phyloP scores from a whole-genome alignment of 2,329 filamentous ascomycete genomes.

The Arthroderma uncinatum region DNA sequence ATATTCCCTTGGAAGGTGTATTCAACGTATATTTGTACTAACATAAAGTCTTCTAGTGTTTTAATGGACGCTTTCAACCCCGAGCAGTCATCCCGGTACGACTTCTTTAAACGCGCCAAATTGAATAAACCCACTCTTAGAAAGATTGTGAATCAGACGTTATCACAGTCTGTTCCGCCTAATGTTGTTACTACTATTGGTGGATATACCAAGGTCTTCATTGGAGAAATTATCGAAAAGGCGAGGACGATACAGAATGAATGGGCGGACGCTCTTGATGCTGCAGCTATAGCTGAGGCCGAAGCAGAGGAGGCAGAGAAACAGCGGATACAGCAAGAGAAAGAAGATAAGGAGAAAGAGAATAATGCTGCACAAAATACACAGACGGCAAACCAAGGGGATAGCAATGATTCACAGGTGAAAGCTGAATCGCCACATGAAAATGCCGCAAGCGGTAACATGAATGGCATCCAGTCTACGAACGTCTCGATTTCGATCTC shows the following conservation, averaged over 20 bases:
- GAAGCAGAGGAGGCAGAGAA: slow-evolving; percentile 48
- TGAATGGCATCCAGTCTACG: neutral
- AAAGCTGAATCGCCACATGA: neutral
- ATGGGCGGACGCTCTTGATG: slow-evolving; percentile 40
- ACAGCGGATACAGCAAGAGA: slow-evolving; percentile 29
- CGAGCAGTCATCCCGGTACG: slow-evolving; percentile 39
- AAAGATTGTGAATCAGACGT: slow-evolving; percentile 53
- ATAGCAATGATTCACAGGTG: neutral
- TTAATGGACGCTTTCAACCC: slow-evolving; percentile 39
- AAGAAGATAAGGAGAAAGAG: neutral
- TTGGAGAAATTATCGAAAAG: slow-evolving; percentile 54
- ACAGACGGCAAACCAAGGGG: neutral
- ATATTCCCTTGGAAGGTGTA: neutral
- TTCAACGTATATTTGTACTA: neutral
- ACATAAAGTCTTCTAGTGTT: slow-evolving; percentile 25
- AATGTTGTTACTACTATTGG: slow-evolving; percentile 54
- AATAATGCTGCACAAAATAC: neutral
- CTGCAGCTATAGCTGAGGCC: slow-evolving; percentile 44
- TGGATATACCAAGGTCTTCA: slow-evolving; percentile 56
- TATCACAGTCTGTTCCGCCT: slow-evolving; percentile 55
- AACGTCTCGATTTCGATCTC: neutral
- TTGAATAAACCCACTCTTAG: slow-evolving; percentile 42
- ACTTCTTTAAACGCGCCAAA: slow-evolving; percentile 40
- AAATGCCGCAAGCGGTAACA: neutral
- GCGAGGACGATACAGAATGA: slow-evolving; percentile 51